Conservation (phyloP, 2,329 filamentous ascomycete species). For the Fusarium floridanum region DNA sequence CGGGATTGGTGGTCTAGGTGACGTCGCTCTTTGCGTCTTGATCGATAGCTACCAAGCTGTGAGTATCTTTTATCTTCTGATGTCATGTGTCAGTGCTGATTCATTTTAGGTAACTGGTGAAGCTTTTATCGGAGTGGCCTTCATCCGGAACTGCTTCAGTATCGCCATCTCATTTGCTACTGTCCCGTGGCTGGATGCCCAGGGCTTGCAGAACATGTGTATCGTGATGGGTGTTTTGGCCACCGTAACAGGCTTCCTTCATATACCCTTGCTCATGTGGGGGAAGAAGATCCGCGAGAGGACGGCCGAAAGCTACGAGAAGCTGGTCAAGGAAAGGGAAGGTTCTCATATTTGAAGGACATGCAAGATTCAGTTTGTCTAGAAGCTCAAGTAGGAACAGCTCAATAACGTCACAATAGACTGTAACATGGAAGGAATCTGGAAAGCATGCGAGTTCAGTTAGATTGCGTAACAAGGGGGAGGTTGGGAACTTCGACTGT, state of each 20-base stretch:
- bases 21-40: constrained; percentile 49
- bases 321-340: constrained; percentile 17
- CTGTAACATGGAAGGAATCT: neutral
- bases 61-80: neutral
- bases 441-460: neutral
- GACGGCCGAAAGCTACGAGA: constrained; percentile 15
- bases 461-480: neutral
- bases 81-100: neutral
- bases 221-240: constrained; percentile 28
- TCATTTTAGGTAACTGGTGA: constrained; percentile 14
- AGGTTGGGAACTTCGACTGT: neutral
- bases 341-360: neutral
- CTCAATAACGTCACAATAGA: neutral
- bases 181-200: constrained; percentile 26
- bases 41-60: constrained; percentile 49
- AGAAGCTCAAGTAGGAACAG: neutral
- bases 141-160: constrained; percentile 26
- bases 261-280: constrained; percentile 25
- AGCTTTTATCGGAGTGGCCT: constrained; percentile 22
- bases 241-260: constrained; percentile 11
- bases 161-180: constrained; percentile 30
- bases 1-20: constrained; percentile 51
- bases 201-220: constrained; percentile 28
- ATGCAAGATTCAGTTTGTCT: neutral
- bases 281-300: constrained; percentile 20